A percentile compares a stretch with the other conserved stretches of the same genome.
Evolutionary conservation across 1,284 basidiomycete species (phyloP).

Genomic region (Quambalaria eucalypti): DNA sequence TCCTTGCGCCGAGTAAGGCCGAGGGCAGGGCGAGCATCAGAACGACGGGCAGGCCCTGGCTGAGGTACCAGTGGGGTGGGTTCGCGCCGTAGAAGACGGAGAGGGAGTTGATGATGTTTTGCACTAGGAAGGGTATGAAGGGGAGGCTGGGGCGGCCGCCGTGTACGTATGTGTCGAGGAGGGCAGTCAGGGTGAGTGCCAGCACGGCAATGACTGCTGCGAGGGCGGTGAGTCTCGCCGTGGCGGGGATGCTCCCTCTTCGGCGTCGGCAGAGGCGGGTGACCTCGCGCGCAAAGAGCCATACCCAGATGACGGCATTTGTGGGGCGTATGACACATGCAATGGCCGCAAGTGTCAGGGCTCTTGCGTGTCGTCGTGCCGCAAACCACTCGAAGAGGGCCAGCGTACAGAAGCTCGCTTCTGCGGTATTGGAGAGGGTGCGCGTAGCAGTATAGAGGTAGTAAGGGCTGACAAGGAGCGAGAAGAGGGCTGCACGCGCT

Average conservation of each 20-base stretch:
- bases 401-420: constrained; percentile 57
- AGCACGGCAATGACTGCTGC: neutral
- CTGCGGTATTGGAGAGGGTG: constrained; percentile 84
- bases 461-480: constrained; percentile 63
- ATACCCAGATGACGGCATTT: constrained; percentile 74
- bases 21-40: constrained; percentile 66
- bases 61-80: constrained; percentile 78
- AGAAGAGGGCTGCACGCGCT: constrained; percentile 59
- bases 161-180: constrained; percentile 65
- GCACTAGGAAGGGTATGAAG: constrained; percentile 67
- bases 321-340: constrained; percentile 77
- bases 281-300: constrained; percentile 29
- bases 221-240: neutral
- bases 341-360: constrained; percentile 54
- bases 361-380: neutral
- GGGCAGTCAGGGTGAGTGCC: constrained; percentile 45
- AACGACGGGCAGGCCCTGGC: constrained; percentile 72
- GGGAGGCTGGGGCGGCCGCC: constrained; percentile 62
- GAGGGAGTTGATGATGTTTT: constrained; percentile 59
- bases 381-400: neutral
- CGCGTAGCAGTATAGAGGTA: constrained; percentile 73
- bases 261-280: neutral
- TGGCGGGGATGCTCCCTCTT: neutral
- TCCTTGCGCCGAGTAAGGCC: constrained; percentile 56
- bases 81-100: constrained; percentile 90